Evolutionary conservation across 106 monocot genomes (phyloP), one percentile per base, ranked within the genome.

Genomic region (Allium sativum): DNA sequence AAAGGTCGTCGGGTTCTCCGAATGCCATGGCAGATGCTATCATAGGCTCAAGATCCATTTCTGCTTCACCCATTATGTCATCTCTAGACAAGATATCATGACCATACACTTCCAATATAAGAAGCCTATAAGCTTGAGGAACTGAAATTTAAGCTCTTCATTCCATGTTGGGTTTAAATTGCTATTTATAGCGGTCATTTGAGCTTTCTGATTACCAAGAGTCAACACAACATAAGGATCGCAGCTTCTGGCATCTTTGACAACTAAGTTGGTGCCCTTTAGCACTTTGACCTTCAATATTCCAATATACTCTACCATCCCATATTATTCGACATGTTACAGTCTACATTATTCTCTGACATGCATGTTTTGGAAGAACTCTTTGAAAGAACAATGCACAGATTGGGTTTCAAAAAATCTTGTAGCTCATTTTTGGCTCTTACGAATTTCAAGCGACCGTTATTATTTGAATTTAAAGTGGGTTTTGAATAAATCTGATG

Each of bases 41-140:
- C 68, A 93, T 66, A 13, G 93, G 93, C 44, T 93, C 88, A 44
- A 93, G 67, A 56, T 93, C 93, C 0, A 93, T 63, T 68, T 93
- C 93, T 3, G 85, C 93, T 72, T 93, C 88, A 7, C 93, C 93
- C 89, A 93, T 93, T 62, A 93, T 76, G 60, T 89, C 93, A 47
- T 93, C 89, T 3, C 85, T 75, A 0, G 93, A 89, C 61, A 93
- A 74, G 44, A 79, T 65, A 58, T 93, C 93, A 8, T 89, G 80
- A 73, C 89, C 93, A 58, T 67, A 93, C 15, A 93, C 88, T 89
- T 85, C 72, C 76, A 92, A 67, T 68, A 86, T 86, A 18, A 92
- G 61, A 55, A 86, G 65, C 3, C 83, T 78, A 65, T 74, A 86
- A 61, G 48, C 17, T 68, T 78, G 68, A 71, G 91, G 91, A 61